Conservation (phyloP, 306 rosid species). For the Acacia crassicarpa region DNA sequence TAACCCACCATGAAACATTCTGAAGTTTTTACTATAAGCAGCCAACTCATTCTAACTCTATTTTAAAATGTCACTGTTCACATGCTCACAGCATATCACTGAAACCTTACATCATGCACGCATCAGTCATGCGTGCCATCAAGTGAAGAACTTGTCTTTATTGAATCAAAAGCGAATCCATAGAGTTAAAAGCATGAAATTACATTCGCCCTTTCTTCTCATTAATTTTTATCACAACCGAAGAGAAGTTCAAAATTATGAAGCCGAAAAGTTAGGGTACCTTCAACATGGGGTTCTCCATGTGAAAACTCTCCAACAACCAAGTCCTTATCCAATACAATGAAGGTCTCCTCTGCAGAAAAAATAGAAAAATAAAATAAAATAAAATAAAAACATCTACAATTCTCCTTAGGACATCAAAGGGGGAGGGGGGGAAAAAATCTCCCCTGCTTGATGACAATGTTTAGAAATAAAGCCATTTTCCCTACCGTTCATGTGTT, state of each 20-base stretch:
- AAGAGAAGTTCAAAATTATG: slow-evolving; percentile 3
- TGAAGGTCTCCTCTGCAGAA: slow-evolving; percentile 74
- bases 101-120: no score
- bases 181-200: not conserved
- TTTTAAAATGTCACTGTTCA: no score
- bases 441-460: not conserved
- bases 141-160: not conserved
- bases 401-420: slow-evolving; percentile 9
- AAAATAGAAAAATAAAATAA: slow-evolving; percentile 14
- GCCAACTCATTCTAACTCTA: no score
- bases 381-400: slow-evolving; percentile 29
- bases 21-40: no score
- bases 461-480: not conserved
- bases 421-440: not conserved
- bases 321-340: slow-evolving; percentile 70
- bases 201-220: not conserved
- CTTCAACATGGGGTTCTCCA: slow-evolving; percentile 76
- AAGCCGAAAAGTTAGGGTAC: slow-evolving; percentile 34
- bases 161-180: not conserved
- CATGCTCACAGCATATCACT: no score
- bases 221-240: not conserved
- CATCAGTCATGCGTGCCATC: not conserved
- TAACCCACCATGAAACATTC: no score
- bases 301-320: slow-evolving; percentile 63
- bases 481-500: not conserved